phyloP scores from a whole-genome alignment of 345 rosid genomes.

The Rhodamnia rubescens region DNA sequence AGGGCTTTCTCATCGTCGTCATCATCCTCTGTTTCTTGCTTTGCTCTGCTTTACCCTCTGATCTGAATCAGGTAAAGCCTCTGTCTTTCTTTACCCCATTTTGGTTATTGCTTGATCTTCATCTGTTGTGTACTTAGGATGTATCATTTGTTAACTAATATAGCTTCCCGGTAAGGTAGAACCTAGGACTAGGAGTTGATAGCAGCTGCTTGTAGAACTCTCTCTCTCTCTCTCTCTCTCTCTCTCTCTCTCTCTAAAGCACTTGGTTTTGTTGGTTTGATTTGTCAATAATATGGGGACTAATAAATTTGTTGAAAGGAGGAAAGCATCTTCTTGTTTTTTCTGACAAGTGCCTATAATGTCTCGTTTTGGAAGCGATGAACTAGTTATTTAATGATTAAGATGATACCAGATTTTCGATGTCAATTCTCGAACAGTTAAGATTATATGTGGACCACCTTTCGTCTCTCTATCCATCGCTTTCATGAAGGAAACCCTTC shows the following conservation, averaged over 20 bases:
- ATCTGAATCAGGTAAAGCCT: background rate
- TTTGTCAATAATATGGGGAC: background rate
- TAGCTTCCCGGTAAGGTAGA: background rate
- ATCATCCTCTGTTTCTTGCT: background rate
- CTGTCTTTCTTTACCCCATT: background rate
- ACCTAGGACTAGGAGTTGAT: background rate
- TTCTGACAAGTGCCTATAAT: background rate
- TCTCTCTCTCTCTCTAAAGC: no score
- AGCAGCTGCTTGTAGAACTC: background rate
- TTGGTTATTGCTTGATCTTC: background rate
- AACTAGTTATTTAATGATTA: background rate
- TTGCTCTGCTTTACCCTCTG: background rate
- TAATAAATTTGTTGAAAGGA: background rate
- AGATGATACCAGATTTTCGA: background rate
- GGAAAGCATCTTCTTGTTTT: background rate
- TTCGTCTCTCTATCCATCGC: background rate
- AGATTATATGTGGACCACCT: background rate
- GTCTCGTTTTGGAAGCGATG: background rate
- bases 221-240: background rate
- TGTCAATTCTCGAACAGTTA: background rate
- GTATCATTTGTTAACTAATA: background rate
- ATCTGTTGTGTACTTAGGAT: background rate
- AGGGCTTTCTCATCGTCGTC: background rate
- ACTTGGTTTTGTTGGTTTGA: background rate
- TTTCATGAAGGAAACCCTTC: background rate